These are phyloP conservation scores for Bidens hawaiensis DNA, from an alignment of 140 eudicot species.

Conservation along the genomic window DNA sequence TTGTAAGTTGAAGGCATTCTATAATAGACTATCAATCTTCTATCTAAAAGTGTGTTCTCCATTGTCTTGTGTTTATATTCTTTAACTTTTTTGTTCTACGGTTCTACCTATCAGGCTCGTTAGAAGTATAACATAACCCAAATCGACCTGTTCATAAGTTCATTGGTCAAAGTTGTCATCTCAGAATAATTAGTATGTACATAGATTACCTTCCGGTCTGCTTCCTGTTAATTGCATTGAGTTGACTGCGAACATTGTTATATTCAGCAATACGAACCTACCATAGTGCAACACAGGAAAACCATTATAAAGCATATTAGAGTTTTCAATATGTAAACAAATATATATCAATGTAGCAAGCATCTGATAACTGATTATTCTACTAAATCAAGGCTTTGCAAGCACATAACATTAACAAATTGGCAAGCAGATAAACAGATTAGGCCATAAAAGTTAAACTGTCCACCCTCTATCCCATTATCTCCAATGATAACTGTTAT, in stretches of 20 bases:
- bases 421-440: not conserved
- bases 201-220: conserved; percentile 87
- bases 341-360: not conserved
- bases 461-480: not conserved
- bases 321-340: not conserved
- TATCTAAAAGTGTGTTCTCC: not conserved
- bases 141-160: not conserved
- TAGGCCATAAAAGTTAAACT: not conserved
- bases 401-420: not conserved
- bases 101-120: conserved; percentile 19
- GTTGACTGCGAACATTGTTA: conserved; percentile 98
- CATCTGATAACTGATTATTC: too few species aligned
- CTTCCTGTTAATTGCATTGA: conserved; percentile 88
- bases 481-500: not conserved
- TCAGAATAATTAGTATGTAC: not conserved
- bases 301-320: not conserved
- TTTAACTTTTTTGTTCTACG: not conserved
- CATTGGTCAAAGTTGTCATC: conserved; percentile 4
- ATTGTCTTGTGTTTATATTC: not conserved
- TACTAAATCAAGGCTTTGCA: conserved; percentile 9
- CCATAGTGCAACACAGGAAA: conserved; percentile 12
- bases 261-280: conserved; percentile 98
- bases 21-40: not conserved
- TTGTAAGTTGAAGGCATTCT: not conserved
- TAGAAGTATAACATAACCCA: conserved; percentile 24